Conservation (phyloP, 345 rosid genomes). For the Pugionium cornutum region DNA sequence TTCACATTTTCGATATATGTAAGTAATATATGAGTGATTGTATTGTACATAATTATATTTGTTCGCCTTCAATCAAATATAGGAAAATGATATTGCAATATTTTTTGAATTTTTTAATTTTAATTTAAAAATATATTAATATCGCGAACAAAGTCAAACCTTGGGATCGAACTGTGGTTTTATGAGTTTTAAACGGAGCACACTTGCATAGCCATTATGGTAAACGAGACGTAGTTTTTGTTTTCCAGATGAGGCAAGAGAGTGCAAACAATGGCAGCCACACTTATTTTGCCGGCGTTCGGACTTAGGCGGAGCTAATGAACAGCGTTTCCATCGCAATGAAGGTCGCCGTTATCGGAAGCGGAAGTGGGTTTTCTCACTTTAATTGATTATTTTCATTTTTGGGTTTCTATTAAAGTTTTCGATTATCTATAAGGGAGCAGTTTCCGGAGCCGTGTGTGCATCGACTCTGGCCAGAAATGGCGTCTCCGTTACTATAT, state of each 20-base stretch:
- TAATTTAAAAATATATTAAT: too few species aligned
- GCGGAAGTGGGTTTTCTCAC: slow-evolving; percentile 60
- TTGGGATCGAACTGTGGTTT: slow-evolving; percentile 29
- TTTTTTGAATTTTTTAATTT: too few species aligned
- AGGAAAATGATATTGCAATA: too few species aligned
- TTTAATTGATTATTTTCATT: neutral
- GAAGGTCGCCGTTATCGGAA: slow-evolving; percentile 75
- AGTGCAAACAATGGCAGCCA: slow-evolving; percentile 20
- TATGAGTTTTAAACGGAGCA: slow-evolving; percentile 5
- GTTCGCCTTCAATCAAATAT: too few species aligned
- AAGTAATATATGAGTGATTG: too few species aligned
- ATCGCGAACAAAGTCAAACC: neutral
- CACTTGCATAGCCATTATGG: slow-evolving; percentile 13
- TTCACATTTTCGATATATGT: too few species aligned
- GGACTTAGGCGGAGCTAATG: slow-evolving; percentile 35
- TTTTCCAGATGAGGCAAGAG: slow-evolving; percentile 1
- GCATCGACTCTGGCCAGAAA: slow-evolving; percentile 77
- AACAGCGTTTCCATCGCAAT: slow-evolving; percentile 50
- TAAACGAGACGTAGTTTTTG: slow-evolving; percentile 22
- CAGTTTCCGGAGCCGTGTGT: slow-evolving; percentile 83
- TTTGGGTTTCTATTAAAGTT: neutral
- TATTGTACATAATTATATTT: too few species aligned
- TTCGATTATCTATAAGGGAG: neutral
- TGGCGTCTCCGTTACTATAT: slow-evolving; percentile 72
- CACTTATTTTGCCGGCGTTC: slow-evolving; percentile 30